These are phyloP conservation scores for Candida glaebosa DNA, from an alignment of 805 yeast genomes.

Conservation along the genomic window DNA sequence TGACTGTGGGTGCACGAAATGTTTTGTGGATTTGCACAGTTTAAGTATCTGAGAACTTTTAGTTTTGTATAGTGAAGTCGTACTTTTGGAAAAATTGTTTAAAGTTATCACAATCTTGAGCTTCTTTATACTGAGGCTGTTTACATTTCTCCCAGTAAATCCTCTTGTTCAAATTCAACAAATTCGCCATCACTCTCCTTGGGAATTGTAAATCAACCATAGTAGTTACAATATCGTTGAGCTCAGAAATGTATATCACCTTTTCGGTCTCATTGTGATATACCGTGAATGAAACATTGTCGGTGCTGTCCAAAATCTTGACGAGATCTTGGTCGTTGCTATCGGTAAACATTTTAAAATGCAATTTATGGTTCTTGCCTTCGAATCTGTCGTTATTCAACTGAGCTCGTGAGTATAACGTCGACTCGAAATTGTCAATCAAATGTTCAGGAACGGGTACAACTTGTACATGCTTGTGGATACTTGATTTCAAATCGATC, in stretches of 20 bases:
- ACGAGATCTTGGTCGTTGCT: conserved; percentile 17
- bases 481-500: conserved; percentile 56
- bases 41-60: background rate
- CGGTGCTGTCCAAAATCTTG: conserved; percentile 25
- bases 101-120: conserved; percentile 58
- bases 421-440: conserved; percentile 40
- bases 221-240: conserved; percentile 25
- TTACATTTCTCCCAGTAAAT: conserved; percentile 75
- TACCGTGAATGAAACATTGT: conserved; percentile 34
- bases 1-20: conserved; percentile 49
- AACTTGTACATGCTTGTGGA: conserved; percentile 77
- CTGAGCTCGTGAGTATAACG: conserved; percentile 40
- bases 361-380: conserved; percentile 37
- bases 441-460: conserved; percentile 59
- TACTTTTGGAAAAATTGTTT: conserved; percentile 50
- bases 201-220: conserved; percentile 78
- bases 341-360: conserved; percentile 35
- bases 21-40: conserved; percentile 24
- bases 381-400: conserved; percentile 47
- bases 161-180: conserved; percentile 58
- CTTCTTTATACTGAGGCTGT: conserved; percentile 62
- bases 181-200: conserved; percentile 67
- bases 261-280: conserved; percentile 18
- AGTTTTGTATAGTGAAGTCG: conserved; percentile 42
- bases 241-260: conserved; percentile 16